phyloP scores from a whole-genome alignment of 1,139 yeast species.

The Sugiyamaella neomexicana region DNA sequence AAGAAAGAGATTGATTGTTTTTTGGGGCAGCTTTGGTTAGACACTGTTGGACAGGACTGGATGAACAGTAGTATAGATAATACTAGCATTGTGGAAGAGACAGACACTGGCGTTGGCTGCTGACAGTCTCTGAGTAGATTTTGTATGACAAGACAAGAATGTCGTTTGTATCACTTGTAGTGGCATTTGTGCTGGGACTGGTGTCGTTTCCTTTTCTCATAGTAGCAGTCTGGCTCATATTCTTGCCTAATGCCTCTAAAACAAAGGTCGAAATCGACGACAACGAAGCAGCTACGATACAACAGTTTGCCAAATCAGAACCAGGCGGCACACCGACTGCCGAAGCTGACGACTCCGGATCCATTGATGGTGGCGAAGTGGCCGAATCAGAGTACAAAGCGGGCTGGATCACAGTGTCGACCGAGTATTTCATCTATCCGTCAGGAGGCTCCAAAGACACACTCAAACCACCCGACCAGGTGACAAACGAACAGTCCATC shows the following conservation, averaged over 20 bases:
- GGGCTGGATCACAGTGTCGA: conserved; percentile 85
- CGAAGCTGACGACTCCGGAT: neutral
- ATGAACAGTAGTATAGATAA: no score
- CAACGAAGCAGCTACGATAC: neutral
- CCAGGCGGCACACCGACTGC: neutral
- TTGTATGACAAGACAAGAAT: no score
- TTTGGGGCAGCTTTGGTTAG: no score
- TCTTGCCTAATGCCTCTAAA: neutral
- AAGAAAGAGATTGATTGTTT: no score
- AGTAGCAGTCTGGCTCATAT: neutral
- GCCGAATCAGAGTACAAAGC: conserved; percentile 54
- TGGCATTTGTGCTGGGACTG: neutral
- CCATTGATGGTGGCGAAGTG: neutral
- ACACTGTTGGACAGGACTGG: no score
- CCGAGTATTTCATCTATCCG: conserved; percentile 60
- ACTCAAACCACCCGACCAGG: conserved; percentile 34
- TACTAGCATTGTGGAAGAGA: neutral
- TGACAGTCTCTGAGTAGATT: no score
- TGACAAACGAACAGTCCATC: conserved; percentile 35
- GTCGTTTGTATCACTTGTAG: neutral
- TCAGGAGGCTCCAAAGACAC: conserved; percentile 36
- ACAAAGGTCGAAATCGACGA: neutral
- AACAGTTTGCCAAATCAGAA: no score
- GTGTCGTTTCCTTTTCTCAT: neutral
- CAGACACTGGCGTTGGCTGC: neutral